A percentile compares a stretch with the other conserved stretches of the same genome.
These are phyloP conservation scores for Exserohilum turcica DNA, from an alignment of 2,329 filamentous ascomycete species.

Conservation along the genomic window DNA sequence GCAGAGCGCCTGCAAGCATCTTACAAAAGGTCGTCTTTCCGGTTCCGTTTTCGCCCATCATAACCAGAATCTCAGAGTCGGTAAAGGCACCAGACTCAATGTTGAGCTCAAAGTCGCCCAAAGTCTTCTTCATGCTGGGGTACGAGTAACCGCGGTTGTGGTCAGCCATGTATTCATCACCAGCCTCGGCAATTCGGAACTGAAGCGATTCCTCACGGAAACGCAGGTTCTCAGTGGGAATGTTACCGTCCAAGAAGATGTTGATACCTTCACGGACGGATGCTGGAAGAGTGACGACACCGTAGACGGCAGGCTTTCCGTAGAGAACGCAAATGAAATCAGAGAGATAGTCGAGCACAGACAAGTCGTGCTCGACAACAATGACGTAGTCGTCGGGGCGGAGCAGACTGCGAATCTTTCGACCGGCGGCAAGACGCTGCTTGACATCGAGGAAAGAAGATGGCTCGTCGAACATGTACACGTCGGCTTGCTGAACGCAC, in stretches of 20 bases:
- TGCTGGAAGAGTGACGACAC: conserved; percentile 93
- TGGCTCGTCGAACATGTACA: conserved; percentile 99
- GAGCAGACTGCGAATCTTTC: conserved; percentile 89
- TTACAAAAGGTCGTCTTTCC: conserved; percentile 99
- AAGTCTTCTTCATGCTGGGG: conserved; percentile 88
- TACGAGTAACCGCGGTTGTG: conserved; percentile 85
- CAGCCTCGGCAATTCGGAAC: conserved; percentile 88
- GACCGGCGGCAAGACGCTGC: conserved; percentile 90
- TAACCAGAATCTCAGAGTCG: conserved; percentile 97
- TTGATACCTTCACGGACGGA: conserved; percentile 99
- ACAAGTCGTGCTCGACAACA: conserved; percentile 98
- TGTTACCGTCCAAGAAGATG: conserved; percentile 97
- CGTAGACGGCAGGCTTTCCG: conserved; percentile 92
- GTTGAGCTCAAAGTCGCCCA: conserved; percentile 83
- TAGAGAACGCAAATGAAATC: conserved; percentile 98
- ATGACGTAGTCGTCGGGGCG: conserved; percentile 94
- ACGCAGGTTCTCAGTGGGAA: conserved; percentile 96
- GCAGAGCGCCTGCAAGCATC: conserved; percentile 88
- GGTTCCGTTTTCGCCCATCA: conserved; percentile 99
- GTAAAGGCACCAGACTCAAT: conserved; percentile 88
- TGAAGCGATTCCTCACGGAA: conserved; percentile 97
- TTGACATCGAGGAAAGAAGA: conserved; percentile 99
- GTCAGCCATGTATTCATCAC: conserved; percentile 86
- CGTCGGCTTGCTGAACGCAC: conserved; percentile 91
- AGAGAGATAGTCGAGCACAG: conserved; percentile 96